Base-by-base conservation (phyloP, 495 filamentous ascomycete genomes). In the Hypoxylon cercidicola region DNA sequence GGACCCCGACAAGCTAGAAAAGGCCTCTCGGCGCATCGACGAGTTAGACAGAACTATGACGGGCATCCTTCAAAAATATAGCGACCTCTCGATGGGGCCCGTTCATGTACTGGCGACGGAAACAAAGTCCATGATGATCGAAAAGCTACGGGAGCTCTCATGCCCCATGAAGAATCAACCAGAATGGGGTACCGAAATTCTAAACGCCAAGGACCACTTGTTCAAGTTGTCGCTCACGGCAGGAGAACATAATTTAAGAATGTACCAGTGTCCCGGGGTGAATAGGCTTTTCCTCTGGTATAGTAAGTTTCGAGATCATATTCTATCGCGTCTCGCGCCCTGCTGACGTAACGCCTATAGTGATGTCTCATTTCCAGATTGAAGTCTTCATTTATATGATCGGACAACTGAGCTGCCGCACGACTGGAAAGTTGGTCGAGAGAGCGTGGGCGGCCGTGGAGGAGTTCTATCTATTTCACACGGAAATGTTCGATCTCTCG, bases 71-170 rank as follows among this genome's bases (percentile, higher is more conserved):
- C 65, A 86, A 13, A 78, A 74, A 0, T 83, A 84, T 44, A 87
- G 86, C 62, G 88, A 91, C 66, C 74, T 77, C 6, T 81, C 80
- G 0, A 86, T 89, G 21, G 81, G 81, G 3, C 84, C 85, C 1
- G 74, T 90, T 9, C 89, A 91, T 69, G 75, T 82, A 45, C 75
- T 88, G 35, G 79, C 81, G 1, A 73, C 76, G 3, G 72, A 78
- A 12, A 79, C 86, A 64, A 79, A 78, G 13, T 72, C 70, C 4
- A 73, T 77, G 39, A 71, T 84, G 56, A 64, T 81, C 10, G 60
- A 69, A 0, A 83, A 81, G 62, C 69, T 84, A 54, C 61, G 72
- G 47, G 75, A 79, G 35, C 69, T 84, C n/a, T 71, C 79, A 23
- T 72, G 73, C 46, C 79, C 80, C 7, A 70, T 78, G 28, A 74